phyloP scores from a whole-genome alignment of 331 rosid species.

The Prunus yedoensis region DNA sequence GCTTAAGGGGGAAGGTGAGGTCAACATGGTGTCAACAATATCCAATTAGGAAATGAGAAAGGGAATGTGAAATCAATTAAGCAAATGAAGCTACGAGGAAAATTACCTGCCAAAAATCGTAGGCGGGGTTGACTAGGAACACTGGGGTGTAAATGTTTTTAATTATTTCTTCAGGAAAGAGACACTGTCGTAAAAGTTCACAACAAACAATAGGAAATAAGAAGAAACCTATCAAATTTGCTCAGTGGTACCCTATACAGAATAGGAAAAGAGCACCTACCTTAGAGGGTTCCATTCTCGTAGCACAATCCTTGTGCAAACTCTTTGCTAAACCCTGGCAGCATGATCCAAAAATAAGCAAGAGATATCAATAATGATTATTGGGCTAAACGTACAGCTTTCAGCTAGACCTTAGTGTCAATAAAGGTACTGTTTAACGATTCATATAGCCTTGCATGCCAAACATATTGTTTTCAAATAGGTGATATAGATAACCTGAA shows the following conservation, averaged over 20 bases:
- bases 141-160: constrained; percentile 59
- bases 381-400: no score
- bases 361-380: no score
- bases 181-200: constrained; percentile 59
- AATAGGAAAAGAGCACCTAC: constrained; percentile 42
- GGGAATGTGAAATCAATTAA: constrained; percentile 5
- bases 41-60: constrained; percentile 12
- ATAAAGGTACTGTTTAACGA: no score
- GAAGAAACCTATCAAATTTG: not conserved
- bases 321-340: constrained; percentile 61
- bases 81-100: constrained; percentile 29
- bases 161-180: constrained; percentile 73
- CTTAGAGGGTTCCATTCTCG: constrained; percentile 59
- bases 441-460: no score
- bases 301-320: constrained; percentile 48
- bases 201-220: constrained; percentile 1
- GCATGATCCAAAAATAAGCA: no score
- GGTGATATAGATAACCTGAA: no score
- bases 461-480: no score
- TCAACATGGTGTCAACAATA: not conserved
- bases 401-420: no score
- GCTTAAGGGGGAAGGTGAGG: no score
- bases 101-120: constrained; percentile 93
- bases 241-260: not conserved
- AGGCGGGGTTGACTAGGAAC: constrained; percentile 87